Evolutionary conservation across 2,329 filamentous ascomycete genomes (phyloP).

Genomic region (Aureobasidium sp.): DNA sequence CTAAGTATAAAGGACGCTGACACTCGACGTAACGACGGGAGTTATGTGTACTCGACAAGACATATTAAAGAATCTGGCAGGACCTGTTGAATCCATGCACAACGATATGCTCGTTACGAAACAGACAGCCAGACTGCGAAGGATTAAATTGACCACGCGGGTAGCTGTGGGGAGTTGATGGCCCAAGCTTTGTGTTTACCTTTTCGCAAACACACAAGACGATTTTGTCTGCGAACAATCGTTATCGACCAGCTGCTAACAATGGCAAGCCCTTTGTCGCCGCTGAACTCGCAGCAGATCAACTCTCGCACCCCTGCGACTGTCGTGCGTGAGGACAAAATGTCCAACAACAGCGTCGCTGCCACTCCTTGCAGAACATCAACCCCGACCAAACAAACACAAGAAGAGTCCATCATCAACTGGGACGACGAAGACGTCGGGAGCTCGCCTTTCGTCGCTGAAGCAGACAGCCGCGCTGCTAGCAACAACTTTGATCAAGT

Average conservation of each 20-base stretch:
- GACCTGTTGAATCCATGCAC: not conserved
- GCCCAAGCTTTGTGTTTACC: not conserved
- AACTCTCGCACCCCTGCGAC: conserved; percentile 11
- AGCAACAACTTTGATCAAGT: conserved; percentile 18
- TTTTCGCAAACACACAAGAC: not conserved
- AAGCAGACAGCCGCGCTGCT: conserved; percentile 31
- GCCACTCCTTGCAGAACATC: conserved; percentile 2
- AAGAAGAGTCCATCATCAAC: conserved; percentile 22
- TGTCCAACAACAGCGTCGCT: not conserved
- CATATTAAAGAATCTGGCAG: no score
- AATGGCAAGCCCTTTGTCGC: conserved; percentile 17
- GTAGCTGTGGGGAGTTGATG: not conserved
- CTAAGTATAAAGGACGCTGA: no score
- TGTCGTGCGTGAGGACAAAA: conserved; percentile 1
- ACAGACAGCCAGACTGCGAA: not conserved
- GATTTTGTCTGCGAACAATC: not conserved
- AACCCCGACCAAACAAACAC: conserved; percentile 10
- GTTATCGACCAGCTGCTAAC: not conserved
- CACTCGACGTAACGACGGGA: no score
- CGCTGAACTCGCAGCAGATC: conserved; percentile 3
- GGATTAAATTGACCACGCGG: not conserved
- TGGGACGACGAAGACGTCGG: conserved; percentile 35
- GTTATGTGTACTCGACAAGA: no score
- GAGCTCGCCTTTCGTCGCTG: conserved; percentile 43
- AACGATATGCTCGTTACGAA: not conserved